Base-by-base conservation (phyloP, 2,329 filamentous ascomycete species). In the Xylariaceae sp. region DNA sequence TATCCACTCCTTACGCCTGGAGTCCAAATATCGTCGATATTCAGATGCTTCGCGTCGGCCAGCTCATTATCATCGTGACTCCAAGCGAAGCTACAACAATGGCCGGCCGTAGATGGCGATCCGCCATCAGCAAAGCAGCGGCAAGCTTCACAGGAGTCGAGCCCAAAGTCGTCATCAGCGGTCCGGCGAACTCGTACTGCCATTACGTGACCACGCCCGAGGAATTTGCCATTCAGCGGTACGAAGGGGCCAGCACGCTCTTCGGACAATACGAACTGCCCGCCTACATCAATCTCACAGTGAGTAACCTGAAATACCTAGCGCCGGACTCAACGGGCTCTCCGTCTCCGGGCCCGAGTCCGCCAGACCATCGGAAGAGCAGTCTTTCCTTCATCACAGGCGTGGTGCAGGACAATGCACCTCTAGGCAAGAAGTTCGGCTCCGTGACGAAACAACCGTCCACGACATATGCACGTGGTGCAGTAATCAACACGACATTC, bases 191-290 rank as follows among this genome's bases (percentile, higher is more conserved):
- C 72, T 91, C 85, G 44, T 97, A 97, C 72, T 86, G 89, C 18
- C 89, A 93, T 74, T 93, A 93, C 73, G 85, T 91, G 60, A 74
- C 87, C 1, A 93, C 91, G 0, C 82, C 86, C 34, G 89, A 95
- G 72, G 89, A 96, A 73, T 95, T 94, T 72, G 76, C 77, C 10
- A 79, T 94, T 51, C 93, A 97, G 75, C 87, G 93, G 8, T 97
- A 97, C 74, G 93, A 97, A 76, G 93, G 92, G n/a, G 93, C 90
- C 0, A 93, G 89, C 5, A 97, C 93, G 0, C 83, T 97, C 1
- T 94, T 89, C 72, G 93, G 93, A 0, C 88, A 83, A 1, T 85
- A 92, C 73, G 90, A 91, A 0, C 81, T 97, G 9, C 84, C 88
- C 42, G 93, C 92, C 0, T 94, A 94, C 76, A 89, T 97, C 76